Conservation (phyloP, 169 alveolate genomes). For the Plasmodium cynomolgi region DNA sequence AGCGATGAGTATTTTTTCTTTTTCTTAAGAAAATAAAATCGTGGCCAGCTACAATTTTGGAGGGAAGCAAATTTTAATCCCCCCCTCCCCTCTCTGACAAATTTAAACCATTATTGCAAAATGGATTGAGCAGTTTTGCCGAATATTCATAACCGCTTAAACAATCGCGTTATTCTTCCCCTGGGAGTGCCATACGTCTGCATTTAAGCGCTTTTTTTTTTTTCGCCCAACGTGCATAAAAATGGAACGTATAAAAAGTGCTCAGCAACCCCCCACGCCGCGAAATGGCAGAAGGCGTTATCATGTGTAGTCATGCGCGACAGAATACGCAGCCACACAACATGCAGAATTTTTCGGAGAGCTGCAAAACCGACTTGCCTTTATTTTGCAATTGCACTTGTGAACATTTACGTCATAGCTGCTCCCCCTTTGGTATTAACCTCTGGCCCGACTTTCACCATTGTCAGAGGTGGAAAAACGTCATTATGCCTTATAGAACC, state of each 20-base stretch:
- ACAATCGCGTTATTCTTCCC: neutral
- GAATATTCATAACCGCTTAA: neutral
- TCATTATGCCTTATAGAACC: constrained; percentile 1
- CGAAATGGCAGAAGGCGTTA: neutral
- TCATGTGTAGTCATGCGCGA: neutral
- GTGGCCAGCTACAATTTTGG: neutral
- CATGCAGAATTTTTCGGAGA: constrained; percentile 7
- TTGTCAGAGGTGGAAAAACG: neutral
- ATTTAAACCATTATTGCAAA: neutral
- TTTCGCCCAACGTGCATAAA: neutral
- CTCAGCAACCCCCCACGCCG: neutral
- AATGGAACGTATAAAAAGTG: neutral
- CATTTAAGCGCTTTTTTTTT: neutral
- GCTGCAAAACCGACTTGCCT: neutral
- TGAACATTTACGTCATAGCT: neutral
- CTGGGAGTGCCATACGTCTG: neutral
- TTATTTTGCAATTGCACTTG: neutral
- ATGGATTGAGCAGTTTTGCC: neutral
- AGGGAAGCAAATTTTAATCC: neutral
- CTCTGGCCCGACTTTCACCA: neutral
- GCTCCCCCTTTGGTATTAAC: neutral
- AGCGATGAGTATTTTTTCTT: neutral
- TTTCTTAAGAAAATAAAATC: neutral
- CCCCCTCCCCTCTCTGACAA: neutral
- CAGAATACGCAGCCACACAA: neutral